Conservation (phyloP, 495 filamentous ascomycete species). For the Xylaria bambusicola region DNA sequence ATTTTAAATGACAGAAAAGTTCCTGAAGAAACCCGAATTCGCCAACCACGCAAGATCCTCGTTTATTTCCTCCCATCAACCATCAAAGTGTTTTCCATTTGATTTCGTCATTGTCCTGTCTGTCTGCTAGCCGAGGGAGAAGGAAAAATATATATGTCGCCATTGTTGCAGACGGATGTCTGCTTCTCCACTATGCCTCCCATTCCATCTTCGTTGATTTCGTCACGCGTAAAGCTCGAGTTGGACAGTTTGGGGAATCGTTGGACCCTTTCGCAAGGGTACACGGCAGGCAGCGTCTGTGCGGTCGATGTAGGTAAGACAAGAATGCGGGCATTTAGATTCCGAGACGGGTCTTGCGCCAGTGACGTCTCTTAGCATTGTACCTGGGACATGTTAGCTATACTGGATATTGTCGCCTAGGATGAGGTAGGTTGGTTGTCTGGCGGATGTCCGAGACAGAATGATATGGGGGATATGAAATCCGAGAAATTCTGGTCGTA, state of each 20-base stretch:
- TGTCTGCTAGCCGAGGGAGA: slow-evolving; percentile 19
- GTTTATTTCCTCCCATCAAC: slow-evolving; percentile 12
- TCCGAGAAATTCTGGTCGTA: slow-evolving; percentile 51
- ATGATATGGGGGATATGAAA: not conserved
- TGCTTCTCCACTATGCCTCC: not conserved
- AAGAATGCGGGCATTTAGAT: slow-evolving; percentile 65
- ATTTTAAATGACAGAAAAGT: slow-evolving; percentile 27
- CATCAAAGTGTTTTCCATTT: slow-evolving; percentile 14
- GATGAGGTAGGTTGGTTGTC: too few species aligned
- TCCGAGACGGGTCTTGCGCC: slow-evolving; percentile 99
- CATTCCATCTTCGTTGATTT: not conserved
- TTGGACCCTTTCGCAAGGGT: slow-evolving; percentile 5
- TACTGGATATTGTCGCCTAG: too few species aligned
- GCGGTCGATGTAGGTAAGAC: slow-evolving; percentile 35
- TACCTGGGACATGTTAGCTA: slow-evolving; percentile 70
- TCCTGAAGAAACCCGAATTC: slow-evolving; percentile 31
- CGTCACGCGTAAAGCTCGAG: slow-evolving; percentile 4
- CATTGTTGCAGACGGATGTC: not conserved
- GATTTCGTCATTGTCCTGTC: slow-evolving; percentile 11
- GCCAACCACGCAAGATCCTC: slow-evolving; percentile 23
- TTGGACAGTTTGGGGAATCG: slow-evolving; percentile 25
- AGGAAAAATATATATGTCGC: not conserved
- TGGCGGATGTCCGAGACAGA: not conserved
- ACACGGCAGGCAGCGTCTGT: not conserved
- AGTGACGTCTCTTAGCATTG: slow-evolving; percentile 99